Evolutionary conservation across 1,139 yeast species (phyloP).

Genomic region (Kodamaea sp.): DNA sequence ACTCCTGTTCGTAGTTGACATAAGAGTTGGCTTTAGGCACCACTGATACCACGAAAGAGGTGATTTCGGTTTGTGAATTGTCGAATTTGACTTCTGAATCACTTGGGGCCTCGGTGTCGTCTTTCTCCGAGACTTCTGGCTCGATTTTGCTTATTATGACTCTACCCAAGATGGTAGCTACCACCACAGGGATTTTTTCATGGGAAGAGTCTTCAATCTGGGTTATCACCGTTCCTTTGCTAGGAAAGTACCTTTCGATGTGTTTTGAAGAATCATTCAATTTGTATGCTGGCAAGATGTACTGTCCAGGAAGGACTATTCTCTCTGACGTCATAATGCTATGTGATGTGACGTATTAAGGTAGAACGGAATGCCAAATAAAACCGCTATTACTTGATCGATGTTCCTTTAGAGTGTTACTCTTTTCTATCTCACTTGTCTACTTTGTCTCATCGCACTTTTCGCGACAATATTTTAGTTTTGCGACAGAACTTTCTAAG

Average conservation of each 20-base stretch:
- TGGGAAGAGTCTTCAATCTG: conserved; percentile 24
- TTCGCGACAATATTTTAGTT: too few species aligned
- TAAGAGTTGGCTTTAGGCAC: conserved; percentile 33
- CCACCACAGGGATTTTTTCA: conserved; percentile 48
- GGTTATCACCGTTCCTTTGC: conserved; percentile 41
- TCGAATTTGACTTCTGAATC: conserved; percentile 18
- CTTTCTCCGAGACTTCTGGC: conserved; percentile 16
- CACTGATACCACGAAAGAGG: conserved; percentile 31
- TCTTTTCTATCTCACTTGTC: neutral
- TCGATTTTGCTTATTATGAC: conserved; percentile 36
- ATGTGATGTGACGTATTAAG: too few species aligned
- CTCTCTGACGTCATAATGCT: conserved; percentile 1
- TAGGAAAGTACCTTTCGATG: conserved; percentile 31
- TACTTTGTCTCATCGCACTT: conserved; percentile 3
- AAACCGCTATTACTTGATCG: too few species aligned
- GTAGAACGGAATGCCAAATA: too few species aligned
- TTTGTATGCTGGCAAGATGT: conserved; percentile 39
- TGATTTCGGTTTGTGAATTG: neutral
- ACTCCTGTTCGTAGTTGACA: conserved; percentile 30
- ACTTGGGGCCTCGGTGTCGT: conserved; percentile 13
- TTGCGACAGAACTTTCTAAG: too few species aligned
- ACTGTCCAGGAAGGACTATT: conserved; percentile 77
- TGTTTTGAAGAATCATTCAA: conserved; percentile 20
- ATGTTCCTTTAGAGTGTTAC: neutral
- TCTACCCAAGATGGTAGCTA: conserved; percentile 68